Percentiles rank a stretch among this genome's conserved stretches.
Evolutionary conservation across 805 yeast genomes (phyloP).

Genomic region (Starmerella potacharoeniae): DNA sequence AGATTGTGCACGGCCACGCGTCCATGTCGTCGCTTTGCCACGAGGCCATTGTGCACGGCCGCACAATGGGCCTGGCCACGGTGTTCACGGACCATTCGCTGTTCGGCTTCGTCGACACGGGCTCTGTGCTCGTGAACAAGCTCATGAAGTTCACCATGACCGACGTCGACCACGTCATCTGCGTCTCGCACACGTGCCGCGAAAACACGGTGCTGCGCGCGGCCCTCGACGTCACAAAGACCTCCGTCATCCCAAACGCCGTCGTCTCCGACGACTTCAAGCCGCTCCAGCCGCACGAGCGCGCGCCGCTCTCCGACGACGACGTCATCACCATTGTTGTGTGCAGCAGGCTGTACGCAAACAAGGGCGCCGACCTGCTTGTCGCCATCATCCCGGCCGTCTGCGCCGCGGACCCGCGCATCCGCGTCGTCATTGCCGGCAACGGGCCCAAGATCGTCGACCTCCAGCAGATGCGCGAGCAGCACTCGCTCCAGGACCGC

Average conservation of each 20-base stretch:
- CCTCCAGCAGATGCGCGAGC: slow-evolving; percentile 89
- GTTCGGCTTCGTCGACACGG: slow-evolving; percentile 83
- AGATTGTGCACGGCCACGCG: slow-evolving; percentile 93
- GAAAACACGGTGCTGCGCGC: slow-evolving; percentile 91
- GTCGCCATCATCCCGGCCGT: slow-evolving; percentile 76
- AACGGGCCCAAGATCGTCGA: slow-evolving; percentile 94
- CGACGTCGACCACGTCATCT: slow-evolving; percentile 86
- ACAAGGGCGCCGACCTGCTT: slow-evolving; percentile 87
- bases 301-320: slow-evolving; percentile 23
- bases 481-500: slow-evolving; percentile 70
- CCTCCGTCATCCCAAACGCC: slow-evolving; percentile 93
- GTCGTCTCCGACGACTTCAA: slow-evolving; percentile 74
- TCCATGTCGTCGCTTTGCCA: slow-evolving; percentile 76
- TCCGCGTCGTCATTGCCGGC: slow-evolving; percentile 82
- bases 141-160: slow-evolving; percentile 68
- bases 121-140: slow-evolving; percentile 77
- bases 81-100: slow-evolving; percentile 93
- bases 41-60: slow-evolving; percentile 83
- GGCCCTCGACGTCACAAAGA: slow-evolving; percentile 59
- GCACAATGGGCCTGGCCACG: slow-evolving; percentile 84
- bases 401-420: slow-evolving; percentile 50
- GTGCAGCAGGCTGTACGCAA: slow-evolving; percentile 84
- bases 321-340: slow-evolving; percentile 65
- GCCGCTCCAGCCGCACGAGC: slow-evolving; percentile 26
- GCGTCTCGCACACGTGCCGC: slow-evolving; percentile 92